phyloP scores from a whole-genome alignment of 495 filamentous ascomycete genomes.

The Xylona heveae region DNA sequence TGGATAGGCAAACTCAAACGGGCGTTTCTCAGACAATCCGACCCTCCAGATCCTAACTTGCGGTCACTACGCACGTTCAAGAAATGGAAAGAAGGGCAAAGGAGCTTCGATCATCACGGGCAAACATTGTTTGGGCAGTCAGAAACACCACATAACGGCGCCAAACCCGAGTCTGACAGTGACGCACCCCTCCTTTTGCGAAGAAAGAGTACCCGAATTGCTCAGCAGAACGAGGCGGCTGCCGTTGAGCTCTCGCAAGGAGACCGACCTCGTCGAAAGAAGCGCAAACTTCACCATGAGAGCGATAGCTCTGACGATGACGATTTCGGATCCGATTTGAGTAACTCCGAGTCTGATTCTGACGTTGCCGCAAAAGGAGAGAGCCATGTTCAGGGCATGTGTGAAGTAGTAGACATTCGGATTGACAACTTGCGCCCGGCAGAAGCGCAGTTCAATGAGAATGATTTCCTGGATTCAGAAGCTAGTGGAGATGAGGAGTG shows the following conservation, averaged over 20 bases:
- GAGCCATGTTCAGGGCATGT: constrained; percentile 44
- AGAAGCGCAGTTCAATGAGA: constrained; percentile 51
- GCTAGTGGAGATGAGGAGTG: constrained; percentile 60
- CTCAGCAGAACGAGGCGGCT: no score
- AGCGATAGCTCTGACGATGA: no score
- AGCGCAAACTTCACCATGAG: no score
- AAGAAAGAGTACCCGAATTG: no score
- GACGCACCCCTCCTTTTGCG: no score
- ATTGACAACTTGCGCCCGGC: constrained; percentile 67
- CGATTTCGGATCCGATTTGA: no score
- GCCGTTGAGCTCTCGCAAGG: no score
- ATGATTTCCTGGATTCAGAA: constrained; percentile 60
- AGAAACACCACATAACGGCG: no score
- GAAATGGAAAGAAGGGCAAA: constrained; percentile 1
- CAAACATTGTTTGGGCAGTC: no score
- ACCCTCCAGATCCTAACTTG: constrained; percentile 25
- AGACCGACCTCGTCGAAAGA: no score
- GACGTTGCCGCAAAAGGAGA: constrained; percentile 1
- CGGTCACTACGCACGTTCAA: constrained; percentile 11
- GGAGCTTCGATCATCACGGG: background rate
- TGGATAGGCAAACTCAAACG: constrained; percentile 42
- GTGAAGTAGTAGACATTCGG: constrained; percentile 52
- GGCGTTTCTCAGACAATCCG: constrained; percentile 37
- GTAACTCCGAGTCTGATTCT: no score
- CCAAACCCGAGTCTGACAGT: no score